A percentile compares a stretch with the other conserved stretches of the same genome.
Evolutionary conservation across 2,329 filamentous ascomycete genomes (phyloP).

Genomic region (Leptographium lundbergii): DNA sequence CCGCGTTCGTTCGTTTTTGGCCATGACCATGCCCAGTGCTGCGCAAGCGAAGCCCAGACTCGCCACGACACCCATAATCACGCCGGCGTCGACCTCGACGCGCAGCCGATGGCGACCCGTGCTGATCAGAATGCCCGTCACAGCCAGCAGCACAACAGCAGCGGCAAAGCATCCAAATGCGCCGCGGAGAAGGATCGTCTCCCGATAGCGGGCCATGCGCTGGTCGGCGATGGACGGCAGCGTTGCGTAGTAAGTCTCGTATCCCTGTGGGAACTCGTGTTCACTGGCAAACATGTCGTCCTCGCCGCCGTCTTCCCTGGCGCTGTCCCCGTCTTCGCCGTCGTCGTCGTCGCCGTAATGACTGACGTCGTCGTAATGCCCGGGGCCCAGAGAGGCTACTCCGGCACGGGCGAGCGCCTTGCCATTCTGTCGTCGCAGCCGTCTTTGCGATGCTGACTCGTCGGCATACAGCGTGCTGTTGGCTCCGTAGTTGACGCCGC

Average conservation of each 20-base stretch:
- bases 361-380: slow-evolving; percentile 8
- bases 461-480: neutral
- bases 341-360: neutral
- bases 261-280: slow-evolving; percentile 36
- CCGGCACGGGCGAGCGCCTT: slow-evolving; percentile 2
- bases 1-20: slow-evolving; percentile 32
- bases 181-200: slow-evolving; percentile 40
- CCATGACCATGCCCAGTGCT: slow-evolving; percentile 46
- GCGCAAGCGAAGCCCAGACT: slow-evolving; percentile 52
- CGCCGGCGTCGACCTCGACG: slow-evolving; percentile 61
- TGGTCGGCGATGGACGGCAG: slow-evolving; percentile 40
- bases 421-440: neutral
- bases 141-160: slow-evolving; percentile 48
- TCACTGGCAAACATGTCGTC: slow-evolving; percentile 24
- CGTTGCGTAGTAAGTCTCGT: slow-evolving; percentile 39
- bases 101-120: slow-evolving; percentile 56
- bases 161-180: slow-evolving; percentile 43
- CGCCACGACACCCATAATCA: slow-evolving; percentile 54
- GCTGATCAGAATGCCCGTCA: slow-evolving; percentile 52
- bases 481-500: slow-evolving; percentile 10
- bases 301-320: slow-evolving; percentile 11
- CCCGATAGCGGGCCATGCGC: slow-evolving; percentile 35
- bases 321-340: neutral
- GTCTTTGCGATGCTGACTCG: neutral
- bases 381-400: no score